Percentiles rank a stretch among this genome's conserved stretches.
Evolutionary conservation across 1,139 yeast species (phyloP).

Genomic region (Saccharomyces pastorianus): DNA sequence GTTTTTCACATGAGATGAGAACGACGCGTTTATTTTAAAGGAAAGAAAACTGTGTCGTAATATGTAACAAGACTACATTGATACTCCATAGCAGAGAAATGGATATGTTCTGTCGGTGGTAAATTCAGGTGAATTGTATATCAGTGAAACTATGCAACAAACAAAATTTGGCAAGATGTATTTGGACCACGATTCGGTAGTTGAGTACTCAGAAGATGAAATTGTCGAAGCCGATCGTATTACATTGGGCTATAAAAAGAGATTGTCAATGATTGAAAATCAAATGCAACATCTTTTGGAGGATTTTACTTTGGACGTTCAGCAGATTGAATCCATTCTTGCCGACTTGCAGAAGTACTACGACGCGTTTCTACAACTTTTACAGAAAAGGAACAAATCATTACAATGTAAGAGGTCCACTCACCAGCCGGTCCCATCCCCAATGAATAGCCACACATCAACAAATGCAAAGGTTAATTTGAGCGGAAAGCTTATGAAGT

Average conservation of each 20-base stretch:
- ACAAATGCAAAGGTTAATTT: not conserved
- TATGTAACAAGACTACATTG: not conserved
- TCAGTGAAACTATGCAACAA: not conserved
- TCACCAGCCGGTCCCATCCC: not conserved
- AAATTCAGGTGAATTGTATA: not conserved
- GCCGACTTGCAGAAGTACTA: not conserved
- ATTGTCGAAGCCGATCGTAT: not conserved
- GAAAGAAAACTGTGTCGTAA: not conserved
- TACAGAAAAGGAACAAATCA: not conserved
- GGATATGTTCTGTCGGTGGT: not conserved
- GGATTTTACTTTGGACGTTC: not conserved
- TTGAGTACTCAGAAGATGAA: not conserved
- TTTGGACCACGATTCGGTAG: not conserved
- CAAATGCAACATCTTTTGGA: not conserved
- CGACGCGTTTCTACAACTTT: not conserved
- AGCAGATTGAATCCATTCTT: not conserved
- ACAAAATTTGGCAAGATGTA: not conserved
- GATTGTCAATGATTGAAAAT: not conserved
- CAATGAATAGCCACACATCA: not conserved
- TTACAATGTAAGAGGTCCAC: not conserved
- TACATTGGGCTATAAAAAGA: not conserved
- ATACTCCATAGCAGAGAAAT: not conserved
- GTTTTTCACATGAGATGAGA: not conserved
- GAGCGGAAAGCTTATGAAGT: not conserved
- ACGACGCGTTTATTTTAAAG: not conserved